Evolutionary conservation across 495 filamentous ascomycete species (phyloP).

Genomic region (Lasiosphaeria ovina): DNA sequence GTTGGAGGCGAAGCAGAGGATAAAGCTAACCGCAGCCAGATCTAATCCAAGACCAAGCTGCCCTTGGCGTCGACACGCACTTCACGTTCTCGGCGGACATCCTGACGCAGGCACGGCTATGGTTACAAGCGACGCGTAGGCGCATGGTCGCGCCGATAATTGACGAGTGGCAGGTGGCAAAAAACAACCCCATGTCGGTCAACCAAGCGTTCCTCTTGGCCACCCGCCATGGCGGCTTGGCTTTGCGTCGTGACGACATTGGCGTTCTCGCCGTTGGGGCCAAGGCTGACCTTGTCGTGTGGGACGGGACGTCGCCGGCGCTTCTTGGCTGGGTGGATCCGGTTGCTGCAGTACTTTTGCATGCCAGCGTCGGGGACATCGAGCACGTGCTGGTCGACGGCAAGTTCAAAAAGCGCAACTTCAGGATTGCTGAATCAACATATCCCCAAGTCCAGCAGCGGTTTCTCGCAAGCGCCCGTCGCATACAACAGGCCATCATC

Average conservation of each 20-base stretch:
- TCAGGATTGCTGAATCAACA: conserved; percentile 28
- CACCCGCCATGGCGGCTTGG: conserved; percentile 46
- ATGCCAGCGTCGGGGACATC: conserved; percentile 48
- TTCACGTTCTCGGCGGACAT: conserved; percentile 45
- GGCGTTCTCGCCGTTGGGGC: conserved; percentile 45
- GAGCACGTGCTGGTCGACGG: conserved; percentile 49
- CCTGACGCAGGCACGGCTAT: conserved; percentile 44
- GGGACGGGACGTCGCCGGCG: conserved; percentile 42
- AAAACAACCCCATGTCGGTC: conserved; percentile 42
- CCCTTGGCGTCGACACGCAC: conserved; percentile 47
- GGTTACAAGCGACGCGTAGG: conserved; percentile 39
- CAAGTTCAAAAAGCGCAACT: conserved; percentile 38
- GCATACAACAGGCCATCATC: conserved; percentile 19
- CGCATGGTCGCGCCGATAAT: conserved; percentile 35
- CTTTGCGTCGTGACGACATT: conserved; percentile 45
- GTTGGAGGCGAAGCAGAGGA: too few relatives aligned
- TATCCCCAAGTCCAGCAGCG: conserved; percentile 28
- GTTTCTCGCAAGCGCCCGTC: conserved; percentile 33
- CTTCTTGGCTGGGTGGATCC: conserved; percentile 52
- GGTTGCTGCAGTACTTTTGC: conserved; percentile 52
- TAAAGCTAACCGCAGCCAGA: conserved; percentile 17
- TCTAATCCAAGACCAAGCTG: conserved; percentile 40
- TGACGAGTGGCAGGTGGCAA: conserved; percentile 36
- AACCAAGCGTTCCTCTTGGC: conserved; percentile 51
- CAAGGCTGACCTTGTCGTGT: conserved; percentile 52